These are phyloP conservation scores for Mycena sanguinolenta DNA, from an alignment of 768 basidiomycete genomes.

Conservation along the genomic window DNA sequence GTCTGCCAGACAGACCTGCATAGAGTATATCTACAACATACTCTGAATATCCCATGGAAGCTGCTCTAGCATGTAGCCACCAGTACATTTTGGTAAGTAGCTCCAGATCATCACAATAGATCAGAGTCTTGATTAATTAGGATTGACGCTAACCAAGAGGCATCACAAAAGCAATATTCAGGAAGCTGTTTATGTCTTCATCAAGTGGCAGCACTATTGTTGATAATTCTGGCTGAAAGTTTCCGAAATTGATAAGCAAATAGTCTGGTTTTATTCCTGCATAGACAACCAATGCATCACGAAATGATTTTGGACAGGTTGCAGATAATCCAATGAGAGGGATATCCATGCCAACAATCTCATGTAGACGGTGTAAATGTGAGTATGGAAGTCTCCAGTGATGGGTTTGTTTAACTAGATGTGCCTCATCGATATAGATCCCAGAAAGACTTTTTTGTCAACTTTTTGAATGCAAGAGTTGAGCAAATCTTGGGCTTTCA, in stretches of 20 bases:
- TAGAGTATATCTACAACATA: conserved; percentile 39
- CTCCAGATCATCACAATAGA: conserved; percentile 38
- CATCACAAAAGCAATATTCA: conserved; percentile 39
- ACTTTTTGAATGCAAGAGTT: conserved; percentile 28
- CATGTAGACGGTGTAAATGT: conserved; percentile 26
- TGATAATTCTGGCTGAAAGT: conserved; percentile 40
- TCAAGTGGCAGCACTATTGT: conserved; percentile 35
- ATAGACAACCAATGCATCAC: conserved; percentile 28
- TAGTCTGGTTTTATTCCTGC: conserved; percentile 32
- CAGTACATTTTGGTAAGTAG: conserved; percentile 40
- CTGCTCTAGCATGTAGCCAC: conserved; percentile 30
- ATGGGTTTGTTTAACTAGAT: conserved; percentile 33
- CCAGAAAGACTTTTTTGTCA: conserved; percentile 38
- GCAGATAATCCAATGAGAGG: conserved; percentile 37
- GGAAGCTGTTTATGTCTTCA: conserved; percentile 32
- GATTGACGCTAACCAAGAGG: conserved; percentile 9
- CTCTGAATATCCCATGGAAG: conserved; percentile 22
- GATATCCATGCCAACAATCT: conserved; percentile 29
- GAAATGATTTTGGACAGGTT: conserved; percentile 34
- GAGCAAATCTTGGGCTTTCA: conserved; percentile 39
- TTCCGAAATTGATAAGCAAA: conserved; percentile 38
- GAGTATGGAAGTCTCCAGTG: neutral
- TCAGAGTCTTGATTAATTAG: conserved; percentile 18
- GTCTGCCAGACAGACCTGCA: conserved; percentile 38
- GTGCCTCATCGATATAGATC: conserved; percentile 41